Evolutionary conservation across 139 green algal genomes (phyloP).

Genomic region (Chlorella ohadii): DNA sequence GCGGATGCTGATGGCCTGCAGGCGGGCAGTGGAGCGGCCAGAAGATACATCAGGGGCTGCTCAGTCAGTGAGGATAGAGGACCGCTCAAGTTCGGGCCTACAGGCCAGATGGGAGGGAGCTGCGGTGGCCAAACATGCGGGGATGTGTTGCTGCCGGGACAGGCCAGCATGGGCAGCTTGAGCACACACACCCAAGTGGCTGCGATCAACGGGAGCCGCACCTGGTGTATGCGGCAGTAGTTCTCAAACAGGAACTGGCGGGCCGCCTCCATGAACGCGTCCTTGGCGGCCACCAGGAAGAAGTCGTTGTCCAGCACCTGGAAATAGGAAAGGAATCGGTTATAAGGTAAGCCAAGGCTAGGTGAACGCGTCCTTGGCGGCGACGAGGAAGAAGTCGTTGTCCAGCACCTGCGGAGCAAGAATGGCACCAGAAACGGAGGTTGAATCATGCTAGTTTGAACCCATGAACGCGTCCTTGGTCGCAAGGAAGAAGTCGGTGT

Average conservation of each 20-base stretch:
- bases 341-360: no score
- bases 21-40: neutral
- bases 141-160: neutral
- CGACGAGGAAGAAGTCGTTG: neutral
- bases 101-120: no score
- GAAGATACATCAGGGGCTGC: neutral
- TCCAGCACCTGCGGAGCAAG: neutral
- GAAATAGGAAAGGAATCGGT: no score
- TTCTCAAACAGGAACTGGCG: constrained; percentile 98
- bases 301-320: constrained; percentile 89
- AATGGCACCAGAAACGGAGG: no score
- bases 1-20: constrained; percentile 85
- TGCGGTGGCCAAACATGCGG: no score
- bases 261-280: constrained; percentile 96
- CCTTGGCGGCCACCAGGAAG: constrained; percentile 89
- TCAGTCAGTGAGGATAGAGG: no score
- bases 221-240: constrained; percentile 91
- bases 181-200: neutral
- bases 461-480: no score
- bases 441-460: no score
- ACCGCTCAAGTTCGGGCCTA: no score
- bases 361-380: no score
- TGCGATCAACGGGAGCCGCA: constrained; percentile 46
- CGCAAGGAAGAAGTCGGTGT: no score
- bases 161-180: neutral